Conservation (phyloP, 2,329 filamentous ascomycete genomes). For the Dothistroma septosporum region DNA sequence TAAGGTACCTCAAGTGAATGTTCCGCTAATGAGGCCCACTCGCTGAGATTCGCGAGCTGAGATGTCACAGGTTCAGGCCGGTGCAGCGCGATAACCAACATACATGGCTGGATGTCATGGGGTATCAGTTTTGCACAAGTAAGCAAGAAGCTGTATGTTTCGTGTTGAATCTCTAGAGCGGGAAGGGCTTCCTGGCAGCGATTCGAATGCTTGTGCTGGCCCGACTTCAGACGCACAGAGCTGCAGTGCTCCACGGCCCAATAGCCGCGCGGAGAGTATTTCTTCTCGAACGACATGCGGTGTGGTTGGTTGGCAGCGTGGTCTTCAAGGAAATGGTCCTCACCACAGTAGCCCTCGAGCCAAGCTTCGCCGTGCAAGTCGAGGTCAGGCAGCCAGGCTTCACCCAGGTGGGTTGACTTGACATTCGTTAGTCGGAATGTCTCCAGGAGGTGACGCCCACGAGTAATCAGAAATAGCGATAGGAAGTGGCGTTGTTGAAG, state of each 20-base stretch:
- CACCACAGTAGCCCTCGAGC: constrained; percentile 12
- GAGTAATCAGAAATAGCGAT: constrained; percentile 51
- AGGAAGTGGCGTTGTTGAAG: constrained; percentile 44
- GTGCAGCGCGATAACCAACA: constrained; percentile 16
- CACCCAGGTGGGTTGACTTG: constrained; percentile 34
- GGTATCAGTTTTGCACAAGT: constrained; percentile 47
- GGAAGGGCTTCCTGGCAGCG: constrained; percentile 33
- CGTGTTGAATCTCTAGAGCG: constrained; percentile 51
- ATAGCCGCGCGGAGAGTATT: constrained; percentile 30
- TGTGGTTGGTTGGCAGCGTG: constrained; percentile 5
- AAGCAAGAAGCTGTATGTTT: constrained; percentile 48
- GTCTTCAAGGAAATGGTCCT: constrained; percentile 12
- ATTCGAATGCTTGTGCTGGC: constrained; percentile 11
- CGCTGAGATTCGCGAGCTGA: neutral
- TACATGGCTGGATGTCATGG: constrained; percentile 44
- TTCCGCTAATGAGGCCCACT: constrained; percentile 16
- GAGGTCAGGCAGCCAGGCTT: constrained; percentile 14
- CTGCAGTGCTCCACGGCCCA: constrained; percentile 23
- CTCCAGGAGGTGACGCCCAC: constrained; percentile 46
- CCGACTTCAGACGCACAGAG: constrained; percentile 5
- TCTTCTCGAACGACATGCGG: constrained; percentile 24
- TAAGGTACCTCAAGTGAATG: constrained; percentile 51
- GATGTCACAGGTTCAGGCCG: constrained; percentile 14
- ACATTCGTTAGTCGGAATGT: constrained; percentile 49
- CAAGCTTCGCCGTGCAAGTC: constrained; percentile 4